phyloP scores from a whole-genome alignment of 1,284 basidiomycete genomes.

The Microbotryum intermedium region DNA sequence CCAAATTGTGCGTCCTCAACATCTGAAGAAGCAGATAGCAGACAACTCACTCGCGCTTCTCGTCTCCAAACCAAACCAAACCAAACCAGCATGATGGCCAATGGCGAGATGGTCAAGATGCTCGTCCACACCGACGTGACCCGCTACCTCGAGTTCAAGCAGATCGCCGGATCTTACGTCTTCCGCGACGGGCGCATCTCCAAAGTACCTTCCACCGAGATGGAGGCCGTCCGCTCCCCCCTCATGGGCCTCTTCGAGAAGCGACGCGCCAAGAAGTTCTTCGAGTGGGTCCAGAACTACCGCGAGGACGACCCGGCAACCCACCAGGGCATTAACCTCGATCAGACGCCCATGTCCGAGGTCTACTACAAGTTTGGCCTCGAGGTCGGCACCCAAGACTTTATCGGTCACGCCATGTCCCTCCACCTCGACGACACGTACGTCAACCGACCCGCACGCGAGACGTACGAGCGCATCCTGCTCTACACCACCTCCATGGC shows the following conservation, averaged over 20 bases:
- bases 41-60: neutral
- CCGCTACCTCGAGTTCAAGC: constrained; percentile 98
- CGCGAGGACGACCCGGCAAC: constrained; percentile 88
- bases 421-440: constrained; percentile 98
- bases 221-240: constrained; percentile 89
- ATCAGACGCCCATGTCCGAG: constrained; percentile 78
- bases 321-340: constrained; percentile 83
- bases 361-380: constrained; percentile 97
- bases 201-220: constrained; percentile 95
- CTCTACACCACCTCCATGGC: constrained; percentile 99
- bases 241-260: constrained; percentile 99
- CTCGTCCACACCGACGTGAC: constrained; percentile 99
- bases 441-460: constrained; percentile 80
- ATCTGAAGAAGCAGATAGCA: neutral
- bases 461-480: constrained; percentile 88
- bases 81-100: constrained; percentile 87
- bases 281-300: constrained; percentile 92
- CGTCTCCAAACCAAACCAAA: neutral
- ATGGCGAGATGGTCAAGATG: constrained; percentile 95
- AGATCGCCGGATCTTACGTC: constrained; percentile 96
- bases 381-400: constrained; percentile 96
- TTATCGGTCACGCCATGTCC: constrained; percentile 99
- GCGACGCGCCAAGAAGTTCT: constrained; percentile 95
- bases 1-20: constrained; percentile 31
- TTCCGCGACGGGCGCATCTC: constrained; percentile 95